These are phyloP conservation scores for Paracamarosporium sp. DNA, from an alignment of 2,329 filamentous ascomycete genomes.

Conservation along the genomic window DNA sequence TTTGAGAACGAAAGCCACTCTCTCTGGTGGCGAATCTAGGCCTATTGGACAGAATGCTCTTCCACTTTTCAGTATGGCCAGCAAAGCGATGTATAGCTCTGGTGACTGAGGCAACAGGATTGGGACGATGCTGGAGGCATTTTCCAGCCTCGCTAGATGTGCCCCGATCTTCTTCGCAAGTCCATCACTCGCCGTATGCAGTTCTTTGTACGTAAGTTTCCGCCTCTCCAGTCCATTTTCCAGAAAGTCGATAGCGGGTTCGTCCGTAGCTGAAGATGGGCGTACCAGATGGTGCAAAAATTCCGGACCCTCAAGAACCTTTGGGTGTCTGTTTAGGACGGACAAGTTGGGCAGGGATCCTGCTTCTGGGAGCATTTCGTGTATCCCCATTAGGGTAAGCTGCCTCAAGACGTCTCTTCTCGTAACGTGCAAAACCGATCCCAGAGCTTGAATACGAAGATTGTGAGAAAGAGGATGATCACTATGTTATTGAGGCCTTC, in stretches of 20 bases:
- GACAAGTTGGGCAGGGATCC: slow-evolving; percentile 27
- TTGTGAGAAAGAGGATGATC: background rate
- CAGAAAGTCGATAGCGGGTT: slow-evolving; percentile 69
- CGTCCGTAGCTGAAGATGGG: slow-evolving; percentile 38
- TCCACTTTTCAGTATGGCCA: slow-evolving; percentile 81
- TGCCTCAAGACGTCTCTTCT: background rate
- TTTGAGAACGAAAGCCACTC: slow-evolving; percentile 79
- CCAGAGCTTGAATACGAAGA: background rate
- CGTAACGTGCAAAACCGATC: background rate
- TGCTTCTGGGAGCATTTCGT: slow-evolving; percentile 33
- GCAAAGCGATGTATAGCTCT: slow-evolving; percentile 76
- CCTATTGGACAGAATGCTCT: slow-evolving; percentile 86
- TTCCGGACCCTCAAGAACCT: slow-evolving; percentile 59
- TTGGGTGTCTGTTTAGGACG: slow-evolving; percentile 64
- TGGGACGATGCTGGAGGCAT: slow-evolving; percentile 65
- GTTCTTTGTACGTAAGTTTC: slow-evolving; percentile 65
- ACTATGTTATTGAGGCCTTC: background rate
- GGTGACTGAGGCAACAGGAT: slow-evolving; percentile 79
- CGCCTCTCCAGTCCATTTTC: slow-evolving; percentile 54
- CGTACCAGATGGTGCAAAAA: slow-evolving; percentile 70
- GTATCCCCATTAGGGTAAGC: slow-evolving; percentile 20
- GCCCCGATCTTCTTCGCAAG: slow-evolving; percentile 55
- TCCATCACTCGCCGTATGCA: slow-evolving; percentile 65
- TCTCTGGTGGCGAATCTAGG: slow-evolving; percentile 76
- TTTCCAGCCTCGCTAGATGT: slow-evolving; percentile 32